Percentiles rank a stretch among this genome's conserved stretches.
These are phyloP conservation scores for Microdochium paspali DNA, from an alignment of 2,329 filamentous ascomycete species.

Conservation along the genomic window DNA sequence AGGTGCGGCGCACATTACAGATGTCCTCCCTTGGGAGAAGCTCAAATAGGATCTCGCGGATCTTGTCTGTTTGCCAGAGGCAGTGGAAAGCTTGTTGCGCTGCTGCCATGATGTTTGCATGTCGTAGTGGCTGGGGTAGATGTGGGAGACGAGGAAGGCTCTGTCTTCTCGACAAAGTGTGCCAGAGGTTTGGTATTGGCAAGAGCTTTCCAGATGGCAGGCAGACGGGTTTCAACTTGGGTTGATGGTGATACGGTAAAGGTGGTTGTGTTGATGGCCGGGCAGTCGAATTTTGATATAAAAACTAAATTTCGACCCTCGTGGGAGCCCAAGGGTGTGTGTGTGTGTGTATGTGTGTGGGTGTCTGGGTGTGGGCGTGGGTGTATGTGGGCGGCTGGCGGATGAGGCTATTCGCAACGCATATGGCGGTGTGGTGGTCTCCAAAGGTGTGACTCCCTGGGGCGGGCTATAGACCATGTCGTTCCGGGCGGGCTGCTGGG, in stretches of 20 bases:
- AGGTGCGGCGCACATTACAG: constrained; percentile 55
- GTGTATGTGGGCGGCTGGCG: too few species aligned
- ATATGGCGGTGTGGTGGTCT: not conserved
- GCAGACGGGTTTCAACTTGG: not conserved
- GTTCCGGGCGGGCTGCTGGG: not conserved
- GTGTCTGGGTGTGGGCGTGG: too few species aligned
- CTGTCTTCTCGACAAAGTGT: not conserved
- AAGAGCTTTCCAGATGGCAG: not conserved
- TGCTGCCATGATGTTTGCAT: constrained; percentile 44
- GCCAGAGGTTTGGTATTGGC: not conserved
- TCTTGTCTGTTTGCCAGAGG: constrained; percentile 42
- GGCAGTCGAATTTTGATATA: too few species aligned
- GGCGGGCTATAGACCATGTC: not conserved
- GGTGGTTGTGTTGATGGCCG: too few species aligned
- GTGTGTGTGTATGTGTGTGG: too few species aligned
- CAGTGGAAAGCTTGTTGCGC: constrained; percentile 41
- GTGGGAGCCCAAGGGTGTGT: too few species aligned
- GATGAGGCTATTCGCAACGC: not conserved
- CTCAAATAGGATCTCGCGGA: constrained; percentile 41
- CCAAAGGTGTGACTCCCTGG: not conserved
- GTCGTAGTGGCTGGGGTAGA: constrained; percentile 18
- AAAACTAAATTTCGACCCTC: too few species aligned
- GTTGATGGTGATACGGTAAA: too few species aligned
- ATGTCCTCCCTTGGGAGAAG: constrained; percentile 40
- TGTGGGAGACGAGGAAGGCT: not conserved